Evolutionary conservation across 768 basidiomycete species (phyloP), one percentile per base, ranked within the genome.

Genomic region (Hygrocybe punicea): DNA sequence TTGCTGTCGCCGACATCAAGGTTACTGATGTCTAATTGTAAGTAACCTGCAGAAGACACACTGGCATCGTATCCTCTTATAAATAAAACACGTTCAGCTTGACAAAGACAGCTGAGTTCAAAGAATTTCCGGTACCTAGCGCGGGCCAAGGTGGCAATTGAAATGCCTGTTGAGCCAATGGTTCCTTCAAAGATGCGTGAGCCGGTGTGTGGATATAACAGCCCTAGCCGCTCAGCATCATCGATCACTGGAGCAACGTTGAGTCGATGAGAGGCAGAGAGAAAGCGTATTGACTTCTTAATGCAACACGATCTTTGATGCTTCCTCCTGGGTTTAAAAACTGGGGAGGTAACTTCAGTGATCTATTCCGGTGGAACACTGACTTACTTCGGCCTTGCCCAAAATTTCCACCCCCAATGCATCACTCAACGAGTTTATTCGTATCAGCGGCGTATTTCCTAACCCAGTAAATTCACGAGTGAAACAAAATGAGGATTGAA

Each of bases 101-200:
- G 13, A 44, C 16, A n/a, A 34, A 16, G 29, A 52, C 8, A 13
- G 23, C 42, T 47, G 35, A n/a, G 11, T 45, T 35, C 42, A 17
- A 17, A 57, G 34, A 51, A 51, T 53, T 23, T 47, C 29, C 4
- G 8, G 8, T 62, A 91, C 93, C 88, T 85, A 10, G 94, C 93
- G 61, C 82, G 81, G 1, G 93, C 90, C 51, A 99, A 89, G 2
- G 91, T 97, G 0, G 97, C 96, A 51, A 99, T 86, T 1, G 94
- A 97, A 56, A 98, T 98, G 6, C 97, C 94, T 0, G 94, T 97
- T 0, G 92, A 94, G 7, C 93, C 97, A 3, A 96, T 92, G 0
- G 96, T 99, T 3, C 97, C 97, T 70, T 98, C 97, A 57, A 98
- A 99, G 37, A 99, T 93, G 6, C 91, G 84, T 0, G 91, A 97